These are phyloP conservation scores for Pholiota microspora DNA, from an alignment of 768 basidiomycete species.

Conservation along the genomic window DNA sequence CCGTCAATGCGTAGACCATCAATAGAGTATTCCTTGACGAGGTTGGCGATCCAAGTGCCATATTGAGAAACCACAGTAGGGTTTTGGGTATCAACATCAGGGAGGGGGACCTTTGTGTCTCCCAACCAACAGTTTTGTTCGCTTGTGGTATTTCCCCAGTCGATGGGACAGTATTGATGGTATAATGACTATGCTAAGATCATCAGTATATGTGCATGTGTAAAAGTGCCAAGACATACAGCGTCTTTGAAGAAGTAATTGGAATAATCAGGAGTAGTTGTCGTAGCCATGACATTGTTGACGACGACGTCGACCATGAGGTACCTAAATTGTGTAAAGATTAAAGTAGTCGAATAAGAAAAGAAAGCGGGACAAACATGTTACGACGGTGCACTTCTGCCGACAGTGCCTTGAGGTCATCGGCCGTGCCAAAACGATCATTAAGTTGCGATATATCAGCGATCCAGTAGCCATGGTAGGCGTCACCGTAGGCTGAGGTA, in stretches of 20 bases:
- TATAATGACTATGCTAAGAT: slow-evolving; percentile 51
- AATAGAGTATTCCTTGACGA: slow-evolving; percentile 71
- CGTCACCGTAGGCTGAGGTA: slow-evolving; percentile 69
- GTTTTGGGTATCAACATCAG: slow-evolving; percentile 78
- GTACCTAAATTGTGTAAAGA: slow-evolving; percentile 38
- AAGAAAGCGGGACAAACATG: slow-evolving; percentile 47
- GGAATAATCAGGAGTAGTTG: slow-evolving; percentile 60
- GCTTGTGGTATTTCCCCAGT: slow-evolving; percentile 67
- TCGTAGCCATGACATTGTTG: slow-evolving; percentile 81
- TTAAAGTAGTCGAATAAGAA: not conserved
- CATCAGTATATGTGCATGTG: not conserved
- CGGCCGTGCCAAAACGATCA: slow-evolving; percentile 65
- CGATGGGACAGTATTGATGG: slow-evolving; percentile 76
- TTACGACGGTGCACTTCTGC: slow-evolving; percentile 64
- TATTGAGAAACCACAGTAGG: slow-evolving; percentile 60
- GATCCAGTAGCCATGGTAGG: slow-evolving; percentile 89
- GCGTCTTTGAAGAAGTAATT: slow-evolving; percentile 65
- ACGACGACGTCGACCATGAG: slow-evolving; percentile 86
- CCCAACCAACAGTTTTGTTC: slow-evolving; percentile 85
- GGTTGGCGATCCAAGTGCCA: slow-evolving; percentile 62
- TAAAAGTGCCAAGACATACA: slow-evolving; percentile 29
- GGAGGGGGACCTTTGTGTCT: slow-evolving; percentile 67
- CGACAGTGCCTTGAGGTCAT: slow-evolving; percentile 69
- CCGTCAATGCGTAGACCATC: slow-evolving; percentile 89
- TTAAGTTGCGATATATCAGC: slow-evolving; percentile 69